Evolutionary conservation across 164 flowering plant genomes (phyloP).

Genomic region (Magnolia sinica): DNA sequence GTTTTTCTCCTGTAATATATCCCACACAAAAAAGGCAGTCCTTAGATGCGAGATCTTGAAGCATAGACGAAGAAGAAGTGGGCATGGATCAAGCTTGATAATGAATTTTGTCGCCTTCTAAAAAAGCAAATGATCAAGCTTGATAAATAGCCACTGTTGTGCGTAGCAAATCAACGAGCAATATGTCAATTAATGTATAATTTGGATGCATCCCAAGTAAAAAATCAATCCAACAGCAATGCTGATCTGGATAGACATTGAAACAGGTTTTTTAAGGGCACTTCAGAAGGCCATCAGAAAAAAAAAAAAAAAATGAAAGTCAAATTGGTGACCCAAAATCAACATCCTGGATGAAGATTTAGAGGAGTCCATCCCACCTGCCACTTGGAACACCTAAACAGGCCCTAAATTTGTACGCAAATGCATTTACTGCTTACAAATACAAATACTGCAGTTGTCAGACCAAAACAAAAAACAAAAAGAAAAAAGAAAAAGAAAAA

Average conservation of each 20-base stretch:
- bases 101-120: no score
- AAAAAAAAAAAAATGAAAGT: not conserved
- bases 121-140: not conserved
- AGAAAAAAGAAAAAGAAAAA: no score
- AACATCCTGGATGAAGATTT: no score
- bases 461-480: not conserved
- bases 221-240: no score
- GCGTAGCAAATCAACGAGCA: not conserved
- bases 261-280: not conserved
- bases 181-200: not conserved
- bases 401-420: not conserved
- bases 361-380: not conserved
- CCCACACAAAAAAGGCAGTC: not conserved
- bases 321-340: no score
- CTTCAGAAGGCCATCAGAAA: not conserved
- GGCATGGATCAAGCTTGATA: no score
- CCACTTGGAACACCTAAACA: not conserved
- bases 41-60: not conserved
- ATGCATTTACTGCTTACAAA: not conserved
- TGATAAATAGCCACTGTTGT: no score
- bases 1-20: slow-evolving; percentile 59
- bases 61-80: not conserved
- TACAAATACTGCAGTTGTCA: not conserved
- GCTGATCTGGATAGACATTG: not conserved
- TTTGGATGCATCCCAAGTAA: not conserved